Base-by-base conservation (phyloP, 106 monocot species). In the Apostasia shenzhenica region DNA sequence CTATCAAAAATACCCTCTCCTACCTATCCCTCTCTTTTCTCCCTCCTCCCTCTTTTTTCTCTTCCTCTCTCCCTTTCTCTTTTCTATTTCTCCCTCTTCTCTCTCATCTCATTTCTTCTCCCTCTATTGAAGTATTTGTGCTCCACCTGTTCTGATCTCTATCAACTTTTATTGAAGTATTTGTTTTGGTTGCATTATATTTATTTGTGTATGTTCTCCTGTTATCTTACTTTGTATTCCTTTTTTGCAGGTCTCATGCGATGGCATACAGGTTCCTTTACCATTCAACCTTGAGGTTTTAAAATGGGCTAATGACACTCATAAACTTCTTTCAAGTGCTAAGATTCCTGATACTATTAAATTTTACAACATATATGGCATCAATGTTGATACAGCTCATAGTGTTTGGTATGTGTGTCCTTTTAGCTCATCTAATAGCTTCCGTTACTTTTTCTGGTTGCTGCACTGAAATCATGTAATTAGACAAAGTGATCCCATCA, bases 341-440 rank as follows among this genome's bases (percentile, higher is more conserved):
- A 93, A 88, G 76, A 79, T 99, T 81, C 93, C 99, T 41, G 67
- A 75, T 65, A 75, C 83, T 54, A 80, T 99, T 46, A 87, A 81
- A 64, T 99, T 99, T 61, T 99, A 88, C 66, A 99, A 99, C 54
- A 90, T 99, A 75, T 99, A 93, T 72, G 99, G 99, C 40, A 88
- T 65, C 63, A 76, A 82, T 82, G 42, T 67, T 72, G 90, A 80
- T 55, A 99, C 99, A 40, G 80, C 99, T 43, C 90, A 99, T 75
- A 90, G 72, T 70, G 83, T 99, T 67, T 90, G 99, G 99, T 99
- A 88, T 57, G 59, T 99, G 86, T 57, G 59, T 7, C 67, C 48
- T 75, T 54, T 67, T 8, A 67, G 52, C 47, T 63, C 55, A 38
- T 13, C 26, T 65, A 41, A 45, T 4, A n/a, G 54, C 48, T 60